A percentile compares a stretch with the other conserved stretches of the same genome.
Conservation (phyloP, 1,139 yeast species). For the Kurtzmaniella quercitrusa region DNA sequence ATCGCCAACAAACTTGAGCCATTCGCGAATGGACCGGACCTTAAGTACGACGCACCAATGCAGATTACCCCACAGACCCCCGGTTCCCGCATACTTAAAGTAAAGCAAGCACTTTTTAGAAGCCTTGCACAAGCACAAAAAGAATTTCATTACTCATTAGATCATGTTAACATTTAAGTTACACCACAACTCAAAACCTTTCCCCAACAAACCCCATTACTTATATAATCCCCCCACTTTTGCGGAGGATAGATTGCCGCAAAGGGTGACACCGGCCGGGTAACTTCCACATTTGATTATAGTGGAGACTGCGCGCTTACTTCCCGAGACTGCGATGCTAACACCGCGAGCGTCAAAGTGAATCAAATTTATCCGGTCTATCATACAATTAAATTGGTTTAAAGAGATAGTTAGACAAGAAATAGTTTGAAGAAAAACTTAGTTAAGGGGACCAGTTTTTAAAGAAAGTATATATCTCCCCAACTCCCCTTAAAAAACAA, state of each 20-base stretch:
- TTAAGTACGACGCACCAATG: not conserved
- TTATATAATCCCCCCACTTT: not conserved
- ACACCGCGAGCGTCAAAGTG: no score
- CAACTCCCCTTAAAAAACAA: no score
- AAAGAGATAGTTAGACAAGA: no score
- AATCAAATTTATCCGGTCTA: not conserved
- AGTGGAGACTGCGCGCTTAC: not conserved
- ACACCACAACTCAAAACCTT: no score
- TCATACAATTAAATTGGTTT: no score
- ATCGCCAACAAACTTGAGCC: constrained; percentile 13
- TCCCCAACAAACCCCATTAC: not conserved
- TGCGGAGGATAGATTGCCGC: not conserved
- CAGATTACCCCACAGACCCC: constrained; percentile 1
- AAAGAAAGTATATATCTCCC: no score
- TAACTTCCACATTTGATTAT: not conserved
- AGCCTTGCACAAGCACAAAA: not conserved
- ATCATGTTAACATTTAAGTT: no score
- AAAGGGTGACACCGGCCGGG: not conserved
- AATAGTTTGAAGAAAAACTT: no score
- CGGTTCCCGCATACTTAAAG: not conserved
- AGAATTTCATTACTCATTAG: not conserved
- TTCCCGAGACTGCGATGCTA: not conserved
- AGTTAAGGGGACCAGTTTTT: no score
- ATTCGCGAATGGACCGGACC: not conserved
- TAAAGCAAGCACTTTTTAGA: not conserved